Percentiles rank a stretch among this genome's conserved stretches.
Conservation (phyloP, 2,329 filamentous ascomycete species). For the Fonsecaea erecta region DNA sequence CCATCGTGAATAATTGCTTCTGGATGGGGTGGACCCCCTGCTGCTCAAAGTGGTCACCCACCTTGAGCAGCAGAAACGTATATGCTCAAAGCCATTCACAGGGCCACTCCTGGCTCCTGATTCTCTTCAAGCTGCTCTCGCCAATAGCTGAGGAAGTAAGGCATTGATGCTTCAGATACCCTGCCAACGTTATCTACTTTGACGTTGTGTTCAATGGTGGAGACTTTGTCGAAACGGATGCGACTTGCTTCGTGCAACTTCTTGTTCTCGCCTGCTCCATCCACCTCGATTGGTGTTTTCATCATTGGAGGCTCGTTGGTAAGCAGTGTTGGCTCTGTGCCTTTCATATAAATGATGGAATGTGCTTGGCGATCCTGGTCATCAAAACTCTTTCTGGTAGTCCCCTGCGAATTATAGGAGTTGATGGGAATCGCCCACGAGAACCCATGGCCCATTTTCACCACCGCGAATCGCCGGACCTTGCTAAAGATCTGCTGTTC, state of each 20-base stretch:
- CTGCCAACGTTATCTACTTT: constrained; percentile 48
- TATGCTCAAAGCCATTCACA: not conserved
- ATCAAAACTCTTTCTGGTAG: constrained; percentile 45
- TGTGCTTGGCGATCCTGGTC: constrained; percentile 42
- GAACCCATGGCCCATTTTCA: constrained; percentile 38
- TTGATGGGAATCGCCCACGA: constrained; percentile 46
- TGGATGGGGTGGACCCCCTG: not conserved
- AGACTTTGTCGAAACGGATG: constrained; percentile 49
- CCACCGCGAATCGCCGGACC: constrained; percentile 40
- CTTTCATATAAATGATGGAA: constrained; percentile 45
- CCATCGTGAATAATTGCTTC: not conserved
- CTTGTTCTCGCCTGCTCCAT: constrained; percentile 34
- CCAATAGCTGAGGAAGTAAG: constrained; percentile 36
- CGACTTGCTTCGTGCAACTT: constrained; percentile 44
- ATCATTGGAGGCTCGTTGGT: constrained; percentile 41
- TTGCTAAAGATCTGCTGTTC: constrained; percentile 14
- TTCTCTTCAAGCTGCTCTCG: not conserved
- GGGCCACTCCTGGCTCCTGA: not conserved
- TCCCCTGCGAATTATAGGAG: constrained; percentile 47
- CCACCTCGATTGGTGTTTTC: constrained; percentile 47
- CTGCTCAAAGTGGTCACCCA: not conserved
- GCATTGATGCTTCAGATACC: constrained; percentile 41
- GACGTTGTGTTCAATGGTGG: constrained; percentile 51
- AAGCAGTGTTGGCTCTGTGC: constrained; percentile 22
- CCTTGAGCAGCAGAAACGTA: not conserved